These are phyloP conservation scores for Leccinum variicolor DNA, from an alignment of 768 basidiomycete species.

Conservation along the genomic window DNA sequence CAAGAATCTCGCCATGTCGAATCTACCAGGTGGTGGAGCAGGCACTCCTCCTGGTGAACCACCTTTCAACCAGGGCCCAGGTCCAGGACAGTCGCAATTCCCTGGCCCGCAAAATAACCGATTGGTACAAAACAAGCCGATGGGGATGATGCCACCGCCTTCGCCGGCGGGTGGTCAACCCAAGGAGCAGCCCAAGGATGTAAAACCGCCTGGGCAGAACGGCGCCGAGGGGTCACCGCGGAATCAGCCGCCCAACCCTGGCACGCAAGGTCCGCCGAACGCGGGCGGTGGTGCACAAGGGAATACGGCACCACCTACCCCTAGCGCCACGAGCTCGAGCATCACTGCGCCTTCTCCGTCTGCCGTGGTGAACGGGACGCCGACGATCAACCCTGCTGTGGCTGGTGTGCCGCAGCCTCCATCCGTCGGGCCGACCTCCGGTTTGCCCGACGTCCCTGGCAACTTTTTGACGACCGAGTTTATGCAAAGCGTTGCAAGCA, in stretches of 20 bases:
- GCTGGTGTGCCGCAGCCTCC: slow-evolving; percentile 1
- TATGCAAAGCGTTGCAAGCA: slow-evolving; percentile 40
- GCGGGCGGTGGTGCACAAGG: slow-evolving; percentile 19
- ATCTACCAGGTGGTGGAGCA: slow-evolving; percentile 31
- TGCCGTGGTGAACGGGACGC: slow-evolving; percentile 31
- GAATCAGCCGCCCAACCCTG: slow-evolving; percentile 33
- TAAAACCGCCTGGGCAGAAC: slow-evolving; percentile 27
- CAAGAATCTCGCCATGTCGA: slow-evolving; percentile 31
- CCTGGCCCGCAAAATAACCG: slow-evolving; percentile 31
- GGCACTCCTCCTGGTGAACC: slow-evolving; percentile 48
- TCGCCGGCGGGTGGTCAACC: slow-evolving; percentile 41
- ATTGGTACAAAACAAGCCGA: slow-evolving; percentile 33
- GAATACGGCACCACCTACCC: slow-evolving; percentile 37
- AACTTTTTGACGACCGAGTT: slow-evolving; percentile 37
- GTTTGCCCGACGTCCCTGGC: slow-evolving; percentile 25
- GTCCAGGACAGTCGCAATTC: slow-evolving; percentile 32
- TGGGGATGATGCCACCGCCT: slow-evolving; percentile 51
- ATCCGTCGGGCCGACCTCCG: slow-evolving; percentile 8
- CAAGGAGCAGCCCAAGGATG: slow-evolving; percentile 33
- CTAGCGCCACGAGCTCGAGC: slow-evolving; percentile 29
- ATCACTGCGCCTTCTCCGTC: slow-evolving; percentile 39
- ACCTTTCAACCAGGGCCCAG: slow-evolving; percentile 33
- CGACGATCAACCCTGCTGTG: slow-evolving; percentile 26
- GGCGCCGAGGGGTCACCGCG: slow-evolving; percentile 42
- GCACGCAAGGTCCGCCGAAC: slow-evolving; percentile 23